Percentiles rank a stretch among this genome's conserved stretches.
phyloP scores from a whole-genome alignment of 306 rosid genomes.

The Cicer bijugum region DNA sequence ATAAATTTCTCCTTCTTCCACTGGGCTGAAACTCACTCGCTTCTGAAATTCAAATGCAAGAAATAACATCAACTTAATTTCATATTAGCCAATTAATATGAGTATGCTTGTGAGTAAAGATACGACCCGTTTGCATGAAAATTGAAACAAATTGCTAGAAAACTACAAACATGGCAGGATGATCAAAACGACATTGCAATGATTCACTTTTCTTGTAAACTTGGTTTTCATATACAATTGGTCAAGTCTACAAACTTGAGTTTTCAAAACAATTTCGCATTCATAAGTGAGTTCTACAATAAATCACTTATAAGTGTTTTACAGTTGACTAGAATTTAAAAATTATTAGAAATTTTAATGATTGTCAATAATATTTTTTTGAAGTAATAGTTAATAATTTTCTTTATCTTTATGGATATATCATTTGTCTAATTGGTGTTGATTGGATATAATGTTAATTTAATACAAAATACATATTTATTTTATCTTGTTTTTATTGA shows the following conservation, averaged over 20 bases:
- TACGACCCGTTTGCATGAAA: not conserved
- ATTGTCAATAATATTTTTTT: no score
- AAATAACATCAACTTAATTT: conserved; percentile 16
- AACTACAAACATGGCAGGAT: conserved; percentile 15
- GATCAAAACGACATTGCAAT: not conserved
- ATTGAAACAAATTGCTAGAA: conserved; percentile 6
- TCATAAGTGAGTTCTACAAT: no score
- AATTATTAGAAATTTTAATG: no score
- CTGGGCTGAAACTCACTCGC: conserved; percentile 61
- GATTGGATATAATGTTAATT: no score
- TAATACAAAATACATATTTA: no score
- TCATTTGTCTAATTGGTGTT: no score
- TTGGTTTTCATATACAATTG: not conserved
- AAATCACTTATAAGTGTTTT: no score
- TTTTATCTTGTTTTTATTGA: no score
- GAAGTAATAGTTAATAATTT: no score
- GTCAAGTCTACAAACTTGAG: conserved; percentile 5
- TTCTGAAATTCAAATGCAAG: conserved; percentile 54
- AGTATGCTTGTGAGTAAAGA: not conserved
- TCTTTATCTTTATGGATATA: no score
- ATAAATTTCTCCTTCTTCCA: conserved; percentile 51
- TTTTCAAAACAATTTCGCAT: no score
- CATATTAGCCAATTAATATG: not conserved
- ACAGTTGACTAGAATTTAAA: no score
- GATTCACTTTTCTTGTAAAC: conserved; percentile 1